These are phyloP conservation scores for Boeremia lycopersici DNA, from an alignment of 2,329 filamentous ascomycete species.

Conservation along the genomic window DNA sequence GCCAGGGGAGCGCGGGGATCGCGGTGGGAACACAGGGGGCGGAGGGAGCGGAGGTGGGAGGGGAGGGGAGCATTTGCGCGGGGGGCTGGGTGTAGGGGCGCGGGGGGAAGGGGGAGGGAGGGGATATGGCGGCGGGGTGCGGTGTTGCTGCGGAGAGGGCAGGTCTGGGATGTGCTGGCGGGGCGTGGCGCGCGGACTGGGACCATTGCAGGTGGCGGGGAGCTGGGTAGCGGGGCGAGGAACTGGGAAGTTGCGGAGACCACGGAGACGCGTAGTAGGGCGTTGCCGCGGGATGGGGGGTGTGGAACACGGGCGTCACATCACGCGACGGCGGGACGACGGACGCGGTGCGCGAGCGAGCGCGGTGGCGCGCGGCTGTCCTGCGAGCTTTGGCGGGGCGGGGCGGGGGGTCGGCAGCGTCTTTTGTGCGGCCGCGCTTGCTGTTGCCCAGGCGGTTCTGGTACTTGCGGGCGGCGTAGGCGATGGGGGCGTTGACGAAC, in stretches of 20 bases:
- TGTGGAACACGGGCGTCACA: conserved; percentile 17
- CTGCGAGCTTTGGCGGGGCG: conserved; percentile 19
- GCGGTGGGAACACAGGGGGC: no score
- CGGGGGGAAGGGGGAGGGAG: no score
- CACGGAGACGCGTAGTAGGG: conserved; percentile 11
- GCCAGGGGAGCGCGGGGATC: no score
- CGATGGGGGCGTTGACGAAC: conserved; percentile 46
- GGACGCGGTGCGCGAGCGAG: conserved; percentile 13
- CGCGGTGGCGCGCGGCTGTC: conserved; percentile 8
- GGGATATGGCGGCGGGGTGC: no score
- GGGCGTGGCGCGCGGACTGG: neutral
- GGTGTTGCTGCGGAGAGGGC: no score
- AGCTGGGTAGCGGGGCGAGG: neutral
- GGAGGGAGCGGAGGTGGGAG: no score
- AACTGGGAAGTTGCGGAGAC: neutral
- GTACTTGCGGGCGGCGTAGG: conserved; percentile 41
- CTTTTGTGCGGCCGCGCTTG: conserved; percentile 37
- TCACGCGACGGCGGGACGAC: conserved; percentile 10
- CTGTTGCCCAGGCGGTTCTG: conserved; percentile 44
- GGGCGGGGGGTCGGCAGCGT: conserved; percentile 7
- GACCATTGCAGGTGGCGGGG: no score
- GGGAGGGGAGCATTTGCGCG: no score
- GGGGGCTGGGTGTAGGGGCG: no score
- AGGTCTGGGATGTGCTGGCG: no score
- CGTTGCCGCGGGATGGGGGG: neutral